Evolutionary conservation across 1,284 basidiomycete genomes (phyloP), one percentile per base, ranked within the genome.

Genomic region (Ceratobasidium sp.): DNA sequence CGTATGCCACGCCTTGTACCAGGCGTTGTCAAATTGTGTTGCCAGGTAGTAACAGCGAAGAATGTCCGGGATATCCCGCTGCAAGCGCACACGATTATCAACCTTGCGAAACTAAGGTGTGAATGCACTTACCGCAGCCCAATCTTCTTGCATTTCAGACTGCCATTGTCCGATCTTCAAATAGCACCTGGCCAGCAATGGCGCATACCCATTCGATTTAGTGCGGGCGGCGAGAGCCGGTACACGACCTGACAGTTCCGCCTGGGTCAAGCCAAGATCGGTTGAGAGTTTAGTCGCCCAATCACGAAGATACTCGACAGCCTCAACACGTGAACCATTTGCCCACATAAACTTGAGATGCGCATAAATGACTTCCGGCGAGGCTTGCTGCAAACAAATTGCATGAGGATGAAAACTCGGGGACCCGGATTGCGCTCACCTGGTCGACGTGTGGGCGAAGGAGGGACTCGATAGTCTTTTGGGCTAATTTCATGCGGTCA

Each of bases 1-100:
- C 0, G 95, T 96, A 81, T 99, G 97, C 97, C 97, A 98, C 19
- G 97, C 98, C 83, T 98, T 98, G 84, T 98, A 98, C 97, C 97
- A 99, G 51, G 87, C 87, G 6, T 92, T 89, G 81, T 99, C 98
- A 77, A 95, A 94, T 80, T 95, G 92, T 1, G 97, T 98, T 0
- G 98, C 94, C 46, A 92, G 86, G 71, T 89, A 86, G 83, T 98
- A 99, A 34, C 94, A 92, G 77, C 91, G 88, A 11, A 98, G 83
- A 74, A 98, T 95, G 53, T 92, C 91, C 54, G 90, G 88, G 37
- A 93, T 89, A 76, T 94, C 91, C 75, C 90, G 85, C 92, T 95
- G 78, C 27, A 74, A 65, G 22, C 13, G 34, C 19, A 31, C 8
- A 68, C 5, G 63, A 24, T 51, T 11, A 19, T 61, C 46, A 51